phyloP scores from a whole-genome alignment of 2,329 filamentous ascomycete genomes.

The Whalleya microplaca region DNA sequence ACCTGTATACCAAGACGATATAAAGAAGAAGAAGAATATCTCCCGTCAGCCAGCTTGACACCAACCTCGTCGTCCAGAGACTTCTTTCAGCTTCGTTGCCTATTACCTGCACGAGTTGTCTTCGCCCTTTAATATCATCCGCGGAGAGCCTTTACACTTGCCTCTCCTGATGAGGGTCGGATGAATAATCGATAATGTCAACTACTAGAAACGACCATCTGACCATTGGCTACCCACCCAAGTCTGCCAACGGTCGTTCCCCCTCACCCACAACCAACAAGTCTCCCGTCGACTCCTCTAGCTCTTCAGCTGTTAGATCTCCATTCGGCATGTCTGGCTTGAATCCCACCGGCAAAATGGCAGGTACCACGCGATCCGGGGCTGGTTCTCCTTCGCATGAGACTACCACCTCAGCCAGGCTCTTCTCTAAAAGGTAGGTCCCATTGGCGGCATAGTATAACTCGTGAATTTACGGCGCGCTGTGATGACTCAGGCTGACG shows the following conservation, averaged over 20 bases:
- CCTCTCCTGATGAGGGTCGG: conserved; percentile 50
- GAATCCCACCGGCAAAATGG: conserved; percentile 62
- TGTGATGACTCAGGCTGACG: conserved; percentile 15
- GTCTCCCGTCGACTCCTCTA: conserved; percentile 76
- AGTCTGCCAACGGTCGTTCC: conserved; percentile 70
- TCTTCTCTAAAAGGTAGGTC: conserved; percentile 90
- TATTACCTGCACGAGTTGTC: conserved; percentile 21
- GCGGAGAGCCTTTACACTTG: conserved; percentile 32
- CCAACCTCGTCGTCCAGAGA: conserved; percentile 28
- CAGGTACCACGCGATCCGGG: conserved; percentile 71
- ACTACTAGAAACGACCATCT: conserved; percentile 84
- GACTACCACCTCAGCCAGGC: conserved; percentile 67
- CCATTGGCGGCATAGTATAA: conserved; percentile 9
- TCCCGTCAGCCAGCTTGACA: conserved; percentile 28
- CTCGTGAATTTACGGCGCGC: conserved; percentile 5
- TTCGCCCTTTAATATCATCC: conserved; percentile 34
- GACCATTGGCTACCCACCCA: conserved; percentile 79
- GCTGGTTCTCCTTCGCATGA: conserved; percentile 97
- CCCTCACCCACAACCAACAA: conserved; percentile 72
- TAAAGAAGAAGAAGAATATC: conserved; percentile 18
- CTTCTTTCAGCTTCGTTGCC: conserved; percentile 27
- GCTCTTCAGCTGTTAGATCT: conserved; percentile 66
- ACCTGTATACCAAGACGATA: conserved; percentile 23
- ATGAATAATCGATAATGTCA: conserved; percentile 90
- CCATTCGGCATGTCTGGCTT: conserved; percentile 72